Percentiles rank a stretch among this genome's conserved stretches.
These are phyloP conservation scores for Pachyrhizus erosus DNA, from an alignment of 306 rosid genomes.

Conservation along the genomic window DNA sequence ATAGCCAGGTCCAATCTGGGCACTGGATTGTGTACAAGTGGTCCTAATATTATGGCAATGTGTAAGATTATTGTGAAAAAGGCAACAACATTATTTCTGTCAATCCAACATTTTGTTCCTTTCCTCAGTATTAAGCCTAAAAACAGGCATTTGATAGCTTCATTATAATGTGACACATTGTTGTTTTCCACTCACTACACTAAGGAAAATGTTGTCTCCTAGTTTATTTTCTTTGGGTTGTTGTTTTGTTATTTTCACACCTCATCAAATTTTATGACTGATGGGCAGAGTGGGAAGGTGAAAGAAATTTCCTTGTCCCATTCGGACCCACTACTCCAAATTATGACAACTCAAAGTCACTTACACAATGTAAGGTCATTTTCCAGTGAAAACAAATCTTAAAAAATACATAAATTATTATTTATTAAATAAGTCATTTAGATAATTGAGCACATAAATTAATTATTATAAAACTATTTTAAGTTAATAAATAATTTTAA, in stretches of 20 bases:
- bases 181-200: too few relatives aligned
- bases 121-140: not conserved
- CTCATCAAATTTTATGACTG: conserved; percentile 2
- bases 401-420: too few relatives aligned
- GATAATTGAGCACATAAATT: too few relatives aligned
- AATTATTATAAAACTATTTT: too few relatives aligned
- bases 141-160: conserved; percentile 3
- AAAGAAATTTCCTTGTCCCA: conserved; percentile 9
- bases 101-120: conserved; percentile 4
- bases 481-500: too few relatives aligned
- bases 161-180: conserved; percentile 14
- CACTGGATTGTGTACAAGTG: conserved; percentile 6
- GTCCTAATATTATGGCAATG: not conserved
- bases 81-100: conserved; percentile 12
- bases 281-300: not conserved
- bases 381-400: not conserved
- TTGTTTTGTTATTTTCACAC: not conserved
- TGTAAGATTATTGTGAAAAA: not conserved
- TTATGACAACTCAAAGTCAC: not conserved
- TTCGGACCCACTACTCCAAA: conserved; percentile 17
- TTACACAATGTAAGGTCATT: not conserved
- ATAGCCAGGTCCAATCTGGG: not conserved
- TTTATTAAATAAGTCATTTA: too few relatives aligned
- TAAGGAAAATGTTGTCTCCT: too few relatives aligned
- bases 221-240: too few relatives aligned